Evolutionary conservation across 371 early-diverging fungal species (phyloP), one percentile per base, ranked within the genome.

Genomic region (Syncephalastrum racemosum): DNA sequence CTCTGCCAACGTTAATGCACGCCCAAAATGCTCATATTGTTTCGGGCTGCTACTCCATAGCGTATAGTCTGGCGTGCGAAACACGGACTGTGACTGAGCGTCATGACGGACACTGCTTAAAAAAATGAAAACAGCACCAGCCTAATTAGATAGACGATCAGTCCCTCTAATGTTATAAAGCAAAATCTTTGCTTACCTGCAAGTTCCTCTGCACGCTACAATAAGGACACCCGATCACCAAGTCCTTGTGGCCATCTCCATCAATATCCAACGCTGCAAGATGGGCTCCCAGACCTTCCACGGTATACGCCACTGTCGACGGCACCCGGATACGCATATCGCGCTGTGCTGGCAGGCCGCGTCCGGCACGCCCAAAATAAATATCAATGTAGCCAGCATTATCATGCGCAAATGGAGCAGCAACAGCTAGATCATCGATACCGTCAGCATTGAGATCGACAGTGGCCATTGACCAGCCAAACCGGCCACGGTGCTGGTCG

Each of bases 381-480:
- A 94, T 74, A 63, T 82, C 88, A 4, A 95, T 79, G 27, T 62
- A 54, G 1, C 71, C 67, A 31, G 58, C 15, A 27, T 70, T 36
- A 60, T 61, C 54, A 24, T 73, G 64, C 25, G 66, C 64, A 53
- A 81, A 85, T 12, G 92, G 92, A 10, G 91, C 85, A 4, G 90
- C 83, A 4, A 95, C 82, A 0, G 83, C 91, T 23, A 95, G 73
- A 67, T 95, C 94, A 58, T 92, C 93, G 22, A 93, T 82, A 0
- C 95, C 94, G 63, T 95, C 95, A 12, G 73, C 62, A 62, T 95
- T 93, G 22, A 91, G 59, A 67, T 95, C 95, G 2, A 93, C 71
- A 2, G 86, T 84, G 0, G 86, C 80, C 54, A 90, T 58, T 0
- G 89, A 75, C 71, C 87, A 80, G 1, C 94, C 95, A 66, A 93